phyloP scores from a whole-genome alignment of 2,329 filamentous ascomycete species.

The Aspergillus sojae region DNA sequence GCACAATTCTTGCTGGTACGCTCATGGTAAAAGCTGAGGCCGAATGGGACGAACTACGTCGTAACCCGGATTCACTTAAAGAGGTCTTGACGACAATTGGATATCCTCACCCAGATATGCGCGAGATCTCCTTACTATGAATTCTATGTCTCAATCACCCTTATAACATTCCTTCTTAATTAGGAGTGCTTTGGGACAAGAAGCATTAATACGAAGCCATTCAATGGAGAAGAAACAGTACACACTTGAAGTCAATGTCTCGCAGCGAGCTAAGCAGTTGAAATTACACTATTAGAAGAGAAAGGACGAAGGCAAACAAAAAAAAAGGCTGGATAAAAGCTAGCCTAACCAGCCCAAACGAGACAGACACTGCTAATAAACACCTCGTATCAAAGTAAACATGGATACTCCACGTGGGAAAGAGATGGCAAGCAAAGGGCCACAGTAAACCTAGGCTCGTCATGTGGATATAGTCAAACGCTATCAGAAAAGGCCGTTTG shows the following conservation, averaged over 20 bases:
- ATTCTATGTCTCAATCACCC: neutral
- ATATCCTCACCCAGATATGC: constrained; percentile 33
- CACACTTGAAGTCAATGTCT: neutral
- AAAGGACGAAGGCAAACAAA: neutral
- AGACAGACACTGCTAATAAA: neutral
- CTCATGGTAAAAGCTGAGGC: constrained; percentile 60
- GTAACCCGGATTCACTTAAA: constrained; percentile 45
- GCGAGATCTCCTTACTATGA: constrained; percentile 23
- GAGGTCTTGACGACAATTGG: constrained; percentile 48
- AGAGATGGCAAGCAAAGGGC: neutral
- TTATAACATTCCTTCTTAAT: neutral
- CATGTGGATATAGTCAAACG: neutral
- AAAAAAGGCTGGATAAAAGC: neutral
- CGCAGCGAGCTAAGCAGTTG: neutral
- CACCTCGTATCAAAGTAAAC: neutral
- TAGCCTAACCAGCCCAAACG: neutral
- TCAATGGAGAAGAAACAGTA: neutral
- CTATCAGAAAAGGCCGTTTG: neutral
- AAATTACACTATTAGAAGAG: neutral
- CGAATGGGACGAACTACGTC: constrained; percentile 55
- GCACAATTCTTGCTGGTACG: constrained; percentile 59
- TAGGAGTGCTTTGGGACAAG: neutral
- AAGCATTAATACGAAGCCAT: neutral
- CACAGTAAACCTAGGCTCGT: neutral
- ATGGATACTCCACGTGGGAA: neutral